Percentiles rank a stretch among this genome's conserved stretches.
phyloP scores from a whole-genome alignment of 768 basidiomycete species.

The Multifurca ochricompacta region DNA sequence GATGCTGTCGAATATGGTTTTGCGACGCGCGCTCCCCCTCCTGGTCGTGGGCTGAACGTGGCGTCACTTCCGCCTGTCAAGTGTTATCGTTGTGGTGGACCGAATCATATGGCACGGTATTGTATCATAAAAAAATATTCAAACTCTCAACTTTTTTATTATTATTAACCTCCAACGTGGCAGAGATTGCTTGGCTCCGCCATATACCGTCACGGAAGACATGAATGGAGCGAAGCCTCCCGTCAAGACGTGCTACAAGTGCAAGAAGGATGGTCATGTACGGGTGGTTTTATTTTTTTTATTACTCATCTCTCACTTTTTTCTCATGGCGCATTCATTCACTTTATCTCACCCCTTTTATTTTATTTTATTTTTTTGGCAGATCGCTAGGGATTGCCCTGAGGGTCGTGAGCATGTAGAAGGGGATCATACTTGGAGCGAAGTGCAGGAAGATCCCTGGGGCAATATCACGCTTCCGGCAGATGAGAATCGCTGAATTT shows the following conservation, averaged over 20 bases:
- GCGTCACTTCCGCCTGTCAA: conserved; percentile 75
- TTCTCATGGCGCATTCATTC: background rate
- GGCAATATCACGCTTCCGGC: background rate
- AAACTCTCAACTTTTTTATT: conserved; percentile 3
- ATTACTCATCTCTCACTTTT: background rate
- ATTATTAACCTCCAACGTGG: background rate
- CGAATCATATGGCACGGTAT: conserved; percentile 81
- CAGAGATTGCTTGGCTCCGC: conserved; percentile 78
- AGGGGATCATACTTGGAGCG: conserved; percentile 12
- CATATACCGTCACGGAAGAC: conserved; percentile 44
- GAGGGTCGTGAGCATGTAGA: conserved; percentile 25
- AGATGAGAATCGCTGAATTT: no score
- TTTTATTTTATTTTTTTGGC: background rate
- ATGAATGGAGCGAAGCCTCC: conserved; percentile 38
- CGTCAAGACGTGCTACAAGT: conserved; percentile 82
- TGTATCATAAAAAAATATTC: conserved; percentile 10
- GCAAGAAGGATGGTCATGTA: conserved; percentile 83
- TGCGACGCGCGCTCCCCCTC: conserved; percentile 61
- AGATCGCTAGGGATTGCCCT: conserved; percentile 32
- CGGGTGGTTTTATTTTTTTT: conserved; percentile 30
- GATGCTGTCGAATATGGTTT: conserved; percentile 39
- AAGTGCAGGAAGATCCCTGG: conserved; percentile 12
- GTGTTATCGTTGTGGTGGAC: conserved; percentile 85
- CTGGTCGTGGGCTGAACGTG: conserved; percentile 67
- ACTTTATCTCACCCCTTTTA: no score